phyloP scores from a whole-genome alignment of 495 filamentous ascomycete species.

The Penicillium argentinense region DNA sequence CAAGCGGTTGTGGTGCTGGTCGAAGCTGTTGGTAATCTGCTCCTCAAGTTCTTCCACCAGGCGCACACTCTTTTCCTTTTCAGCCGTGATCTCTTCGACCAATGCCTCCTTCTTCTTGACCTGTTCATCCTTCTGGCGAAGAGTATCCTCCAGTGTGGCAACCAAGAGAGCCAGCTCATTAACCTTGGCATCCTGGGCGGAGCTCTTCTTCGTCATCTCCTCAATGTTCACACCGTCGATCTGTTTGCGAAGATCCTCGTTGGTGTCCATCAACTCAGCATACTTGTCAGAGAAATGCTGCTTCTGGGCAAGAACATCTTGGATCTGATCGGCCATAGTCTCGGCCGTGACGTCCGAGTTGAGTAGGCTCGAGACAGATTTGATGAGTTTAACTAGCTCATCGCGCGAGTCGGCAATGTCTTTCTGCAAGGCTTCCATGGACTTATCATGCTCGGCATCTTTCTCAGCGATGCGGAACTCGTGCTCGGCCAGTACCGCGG shows the following conservation, averaged over 20 bases:
- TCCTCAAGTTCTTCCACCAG: constrained; percentile 96
- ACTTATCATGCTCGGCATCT: constrained; percentile 57
- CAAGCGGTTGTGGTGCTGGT: constrained; percentile 87
- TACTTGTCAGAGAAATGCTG: constrained; percentile 48
- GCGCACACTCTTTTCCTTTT: constrained; percentile 81
- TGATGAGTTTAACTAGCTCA: constrained; percentile 62
- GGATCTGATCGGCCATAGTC: constrained; percentile 47
- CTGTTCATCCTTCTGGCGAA: constrained; percentile 68
- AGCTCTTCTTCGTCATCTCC: constrained; percentile 35
- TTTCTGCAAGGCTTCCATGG: constrained; percentile 59
- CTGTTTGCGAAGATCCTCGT: constrained; percentile 53
- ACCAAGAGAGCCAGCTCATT: constrained; percentile 54
- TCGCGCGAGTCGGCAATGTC: constrained; percentile 71
- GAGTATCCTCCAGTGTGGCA: constrained; percentile 57
- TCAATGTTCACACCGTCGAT: constrained; percentile 43
- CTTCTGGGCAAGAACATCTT: constrained; percentile 45
- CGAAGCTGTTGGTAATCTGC: constrained; percentile 90
- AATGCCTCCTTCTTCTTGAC: constrained; percentile 68
- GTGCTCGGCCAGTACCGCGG: constrained; percentile 44
- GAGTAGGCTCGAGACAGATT: constrained; percentile 48
- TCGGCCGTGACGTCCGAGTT: constrained; percentile 49
- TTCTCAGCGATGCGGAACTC: constrained; percentile 46
- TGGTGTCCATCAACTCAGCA: constrained; percentile 40
- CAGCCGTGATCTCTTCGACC: constrained; percentile 56
- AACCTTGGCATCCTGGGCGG: constrained; percentile 44